Percentiles rank a stretch among this genome's conserved stretches.
Evolutionary conservation across 192 early-diverging fungal genomes (phyloP).

Genomic region (Lobosporangium transversale): DNA sequence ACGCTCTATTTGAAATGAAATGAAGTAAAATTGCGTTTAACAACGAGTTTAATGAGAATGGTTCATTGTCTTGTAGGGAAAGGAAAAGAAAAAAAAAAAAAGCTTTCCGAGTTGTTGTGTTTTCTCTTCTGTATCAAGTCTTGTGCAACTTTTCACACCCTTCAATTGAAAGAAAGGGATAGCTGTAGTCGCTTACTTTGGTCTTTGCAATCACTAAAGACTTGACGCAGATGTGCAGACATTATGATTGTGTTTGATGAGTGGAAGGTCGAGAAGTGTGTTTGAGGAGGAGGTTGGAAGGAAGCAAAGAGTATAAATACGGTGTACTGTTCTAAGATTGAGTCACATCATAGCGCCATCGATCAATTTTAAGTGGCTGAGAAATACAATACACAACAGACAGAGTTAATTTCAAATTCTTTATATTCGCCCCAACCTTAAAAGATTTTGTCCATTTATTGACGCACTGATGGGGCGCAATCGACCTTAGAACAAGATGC

Average conservation of each 20-base stretch:
- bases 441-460: too few relatives aligned
- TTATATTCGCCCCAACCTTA: too few relatives aligned
- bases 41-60: not conserved
- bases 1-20: slow-evolving; percentile 58
- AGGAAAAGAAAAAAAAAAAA: not conserved
- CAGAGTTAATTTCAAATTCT: too few relatives aligned
- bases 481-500: too few relatives aligned
- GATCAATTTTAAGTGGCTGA: too few relatives aligned
- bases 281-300: not conserved
- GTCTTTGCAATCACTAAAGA: slow-evolving; percentile 53
- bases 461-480: too few relatives aligned
- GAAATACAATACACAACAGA: too few relatives aligned
- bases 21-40: not conserved
- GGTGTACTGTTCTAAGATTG: not conserved
- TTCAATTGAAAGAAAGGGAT: too few relatives aligned
- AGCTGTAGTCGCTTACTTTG: slow-evolving; percentile 34
- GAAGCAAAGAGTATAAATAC: not conserved
- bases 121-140: too few relatives aligned
- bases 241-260: slow-evolving; percentile 21
- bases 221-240: slow-evolving; percentile 53
- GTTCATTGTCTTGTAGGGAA: not conserved
- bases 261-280: slow-evolving; percentile 7
- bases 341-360: too few relatives aligned
- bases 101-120: too few relatives aligned
- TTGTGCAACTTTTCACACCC: too few relatives aligned